Evolutionary conservation across 1,139 yeast species (phyloP), one percentile per base, ranked within the genome.

Genomic region (Kodamaea sp.): DNA sequence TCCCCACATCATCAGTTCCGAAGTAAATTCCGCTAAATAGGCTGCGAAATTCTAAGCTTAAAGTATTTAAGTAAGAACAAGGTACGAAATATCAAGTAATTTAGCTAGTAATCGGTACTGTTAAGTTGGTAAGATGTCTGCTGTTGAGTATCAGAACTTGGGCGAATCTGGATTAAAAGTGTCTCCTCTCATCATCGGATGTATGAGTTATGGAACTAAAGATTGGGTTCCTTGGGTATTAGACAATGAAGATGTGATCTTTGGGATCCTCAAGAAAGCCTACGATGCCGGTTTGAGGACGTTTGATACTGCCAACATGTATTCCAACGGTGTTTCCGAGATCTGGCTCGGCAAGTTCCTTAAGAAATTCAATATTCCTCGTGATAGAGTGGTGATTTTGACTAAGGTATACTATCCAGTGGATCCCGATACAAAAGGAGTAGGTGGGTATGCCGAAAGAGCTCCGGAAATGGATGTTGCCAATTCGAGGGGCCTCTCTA

Each of bases 171-270:
- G 83, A 1, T 63, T 78, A 24, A 63, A 71, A 40, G 61, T 78
- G 28, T 70, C 82, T 21, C 67, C 67, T 38, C 51, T 76, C 33
- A 69, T 78, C 37, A 66, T 77, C 10, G 84, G 83, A 15, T 76
- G 80, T 47, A 77, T 77, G 82, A 56, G 76, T 3, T 76, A 57
- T 44, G 84, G 83, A n/a, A 38, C 50, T 12, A 71, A 68, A 38
- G 31, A 41, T 13, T 73, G 76, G 75, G 64, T 54, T 5, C 68
- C 63, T 16, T 76, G 80, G 80, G 71, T 71, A 5, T 48, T 73
- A n/a, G 63, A 59, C 16, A 63, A 61, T 37, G 66, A 45, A 37
- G 70, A 22, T 43, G 53, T 34, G 51, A 65, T 34, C 14, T 43
- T 43, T 30, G 22, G 48, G n/a, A 58, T 75, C 21, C 49, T 78